Percentiles rank a stretch among this genome's conserved stretches.
These are phyloP conservation scores for Babesia ovis DNA, from an alignment of 169 alveolate species.

Conservation along the genomic window DNA sequence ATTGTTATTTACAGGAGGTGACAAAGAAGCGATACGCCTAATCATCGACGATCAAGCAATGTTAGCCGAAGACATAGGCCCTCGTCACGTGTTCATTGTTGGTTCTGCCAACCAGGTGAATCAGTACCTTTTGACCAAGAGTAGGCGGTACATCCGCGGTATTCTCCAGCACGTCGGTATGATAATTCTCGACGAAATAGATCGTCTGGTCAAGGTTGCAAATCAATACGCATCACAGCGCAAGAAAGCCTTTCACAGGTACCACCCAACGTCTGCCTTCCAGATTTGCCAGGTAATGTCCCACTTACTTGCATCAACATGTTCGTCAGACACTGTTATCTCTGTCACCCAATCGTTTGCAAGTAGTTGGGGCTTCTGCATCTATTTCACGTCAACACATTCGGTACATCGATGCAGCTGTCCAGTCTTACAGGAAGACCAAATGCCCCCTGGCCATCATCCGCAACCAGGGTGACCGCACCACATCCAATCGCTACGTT, in stretches of 20 bases:
- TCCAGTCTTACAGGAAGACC: conserved; percentile 40
- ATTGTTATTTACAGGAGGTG: conserved; percentile 32
- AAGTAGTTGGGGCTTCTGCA: conserved; percentile 66
- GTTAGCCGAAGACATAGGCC: conserved; percentile 30
- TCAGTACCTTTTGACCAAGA: conserved; percentile 30
- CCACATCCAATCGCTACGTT: conserved; percentile 55
- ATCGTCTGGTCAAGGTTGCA: conserved; percentile 60
- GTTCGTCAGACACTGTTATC: conserved; percentile 48
- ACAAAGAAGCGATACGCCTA: conserved; percentile 25
- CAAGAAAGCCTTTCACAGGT: conserved; percentile 15
- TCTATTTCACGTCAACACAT: conserved; percentile 56
- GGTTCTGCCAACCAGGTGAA: conserved; percentile 64
- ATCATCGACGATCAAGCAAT: conserved; percentile 58
- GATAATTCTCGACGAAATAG: conserved; percentile 58
- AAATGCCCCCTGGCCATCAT: conserved; percentile 58
- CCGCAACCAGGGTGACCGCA: conserved; percentile 32
- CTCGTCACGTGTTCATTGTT: conserved; percentile 36
- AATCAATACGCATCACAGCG: conserved; percentile 46
- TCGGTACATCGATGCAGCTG: conserved; percentile 34
- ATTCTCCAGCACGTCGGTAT: conserved; percentile 40
- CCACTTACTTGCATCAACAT: neutral
- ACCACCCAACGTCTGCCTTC: conserved; percentile 55
- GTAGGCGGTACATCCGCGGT: conserved; percentile 32
- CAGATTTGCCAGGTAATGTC: conserved; percentile 61
- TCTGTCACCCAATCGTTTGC: conserved; percentile 44